Percentiles rank a stretch among this genome's conserved stretches.
Conservation (phyloP, 768 basidiomycete genomes). For the Kwoniella pini region DNA sequence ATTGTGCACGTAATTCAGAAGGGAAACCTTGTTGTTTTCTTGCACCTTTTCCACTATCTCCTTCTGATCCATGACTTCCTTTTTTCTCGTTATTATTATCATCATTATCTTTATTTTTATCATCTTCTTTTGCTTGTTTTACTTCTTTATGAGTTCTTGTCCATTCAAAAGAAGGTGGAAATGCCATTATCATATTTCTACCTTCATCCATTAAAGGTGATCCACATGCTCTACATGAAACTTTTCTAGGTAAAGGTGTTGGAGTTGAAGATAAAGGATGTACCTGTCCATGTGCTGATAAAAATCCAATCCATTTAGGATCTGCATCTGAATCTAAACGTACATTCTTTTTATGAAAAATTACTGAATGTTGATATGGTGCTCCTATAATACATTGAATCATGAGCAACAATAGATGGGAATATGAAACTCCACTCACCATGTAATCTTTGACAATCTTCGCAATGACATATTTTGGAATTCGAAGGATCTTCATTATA, state of each 20-base stretch:
- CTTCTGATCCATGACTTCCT: conserved; percentile 2
- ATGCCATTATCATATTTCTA: conserved; percentile 48
- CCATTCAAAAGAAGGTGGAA: conserved; percentile 45
- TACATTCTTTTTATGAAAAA: conserved; percentile 44
- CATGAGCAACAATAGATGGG: background rate
- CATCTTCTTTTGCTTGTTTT: conserved; percentile 14
- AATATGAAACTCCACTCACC: too few species aligned
- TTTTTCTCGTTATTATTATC: background rate
- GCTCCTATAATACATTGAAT: conserved; percentile 22
- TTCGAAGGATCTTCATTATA: conserved; percentile 31
- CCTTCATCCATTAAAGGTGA: conserved; percentile 45
- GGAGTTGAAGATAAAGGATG: conserved; percentile 41
- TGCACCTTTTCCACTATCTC: conserved; percentile 16
- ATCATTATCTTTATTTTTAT: too few species aligned
- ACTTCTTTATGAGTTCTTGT: conserved; percentile 36
- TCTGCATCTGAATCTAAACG: conserved; percentile 28
- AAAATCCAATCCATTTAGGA: conserved; percentile 41
- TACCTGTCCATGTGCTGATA: conserved; percentile 48
- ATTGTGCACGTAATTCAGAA: conserved; percentile 24
- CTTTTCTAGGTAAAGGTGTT: conserved; percentile 42
- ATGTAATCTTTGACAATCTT: conserved; percentile 47
- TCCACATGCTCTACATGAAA: conserved; percentile 45
- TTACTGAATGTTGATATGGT: conserved; percentile 39
- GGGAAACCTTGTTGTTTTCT: conserved; percentile 31
- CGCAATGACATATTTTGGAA: conserved; percentile 46